Evolutionary conservation across 257 asterid species (phyloP), one percentile per base, ranked within the genome.

Genomic region (Gynochthodes officinalis): DNA sequence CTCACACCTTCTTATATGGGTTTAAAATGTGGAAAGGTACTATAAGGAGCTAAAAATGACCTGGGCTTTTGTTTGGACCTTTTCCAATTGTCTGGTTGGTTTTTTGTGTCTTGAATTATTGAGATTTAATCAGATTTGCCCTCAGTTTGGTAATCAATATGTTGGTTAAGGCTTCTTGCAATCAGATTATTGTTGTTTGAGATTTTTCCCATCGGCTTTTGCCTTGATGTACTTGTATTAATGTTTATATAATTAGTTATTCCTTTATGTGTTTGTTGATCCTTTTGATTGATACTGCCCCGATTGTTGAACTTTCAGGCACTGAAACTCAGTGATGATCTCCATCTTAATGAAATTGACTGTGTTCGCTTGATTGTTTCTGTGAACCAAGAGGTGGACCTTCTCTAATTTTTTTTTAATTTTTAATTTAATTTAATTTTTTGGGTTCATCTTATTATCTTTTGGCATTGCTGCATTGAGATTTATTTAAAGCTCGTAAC

Each of bases 281-380:
- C 70, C 42, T 49, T 82, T 76, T 74, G 71, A 74, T 50, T 76
- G 69, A 63, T 69, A 27, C 69, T 69, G 33, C 78, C 46, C 63
- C 32, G 13, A 30, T 35, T 75, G 62, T 75, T 82, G 82, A 57
- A 63, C 32, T 74, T 60, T 60, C 77, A 94, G 99, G 95, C 93
- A 62, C 78, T 94, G 67, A 94, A 88, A 79, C 84, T 94, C 86
- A 94, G 99, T 69, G 97, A 91, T 19, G 99, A 91, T 82, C 95
- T 91, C 74, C 97, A 88, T 83, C 97, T 94, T 76, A 94, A 91
- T 80, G 97, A 94, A 86, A 82, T 94, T 79, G 92, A 89, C 67
- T 89, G 95, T 43, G 95, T 89, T 74, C 85, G 89, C 28, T 89
- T 94, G 89, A 89, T 94, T 52, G 79, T 91, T 75, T 79, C 91